Evolutionary conservation across 192 early-diverging fungal species (phyloP), one percentile per base, ranked within the genome.

Genomic region (Rhizophagus sp.): DNA sequence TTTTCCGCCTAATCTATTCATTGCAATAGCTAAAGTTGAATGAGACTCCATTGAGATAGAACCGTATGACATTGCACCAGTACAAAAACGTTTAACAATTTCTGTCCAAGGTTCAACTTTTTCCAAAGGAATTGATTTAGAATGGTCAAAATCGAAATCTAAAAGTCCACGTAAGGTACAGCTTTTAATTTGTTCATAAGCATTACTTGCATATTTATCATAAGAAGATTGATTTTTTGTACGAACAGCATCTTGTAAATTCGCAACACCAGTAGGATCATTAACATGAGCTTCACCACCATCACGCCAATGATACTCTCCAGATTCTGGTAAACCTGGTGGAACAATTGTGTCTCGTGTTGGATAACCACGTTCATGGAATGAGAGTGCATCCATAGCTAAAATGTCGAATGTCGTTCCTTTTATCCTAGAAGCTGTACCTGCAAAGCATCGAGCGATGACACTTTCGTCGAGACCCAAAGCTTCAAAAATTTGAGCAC

Each of bases 21-120:
- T 98, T 22, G 98, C 98, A 77, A 94, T 81, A 3, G 97, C 97
- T 33, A 99, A 84, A 22, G 98, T 87, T 47, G 93, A 94, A 82
- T 99, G 98, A 41, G 98, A 89, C 81, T 99, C 98, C 81, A 89
- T 91, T 4, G 96, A 97, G 81, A 99, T 98, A 25, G 96, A 97
- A 41, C 98, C 98, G 81, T 98, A 99, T 30, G 95, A 96, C 97
- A 99, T 99, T 71, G 97, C 98, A 70, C 98, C 98, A 30, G 98
- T 99, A 84, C 93, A 94, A 88, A 97, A 99, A 24, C 98, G 92
- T 90, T 93, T 94, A 67, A 96, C 96, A 85, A 99, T 97, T 50
- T 87, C 84, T n/a, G 93, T 96, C 98, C 98, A 99, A 67, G 96
- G 92, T 89, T 99, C 98, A 33, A 99, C 98, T 79, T 98, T 93